Base-by-base conservation (phyloP, 345 rosid species). In the Xanthoceras sorbifolium region DNA sequence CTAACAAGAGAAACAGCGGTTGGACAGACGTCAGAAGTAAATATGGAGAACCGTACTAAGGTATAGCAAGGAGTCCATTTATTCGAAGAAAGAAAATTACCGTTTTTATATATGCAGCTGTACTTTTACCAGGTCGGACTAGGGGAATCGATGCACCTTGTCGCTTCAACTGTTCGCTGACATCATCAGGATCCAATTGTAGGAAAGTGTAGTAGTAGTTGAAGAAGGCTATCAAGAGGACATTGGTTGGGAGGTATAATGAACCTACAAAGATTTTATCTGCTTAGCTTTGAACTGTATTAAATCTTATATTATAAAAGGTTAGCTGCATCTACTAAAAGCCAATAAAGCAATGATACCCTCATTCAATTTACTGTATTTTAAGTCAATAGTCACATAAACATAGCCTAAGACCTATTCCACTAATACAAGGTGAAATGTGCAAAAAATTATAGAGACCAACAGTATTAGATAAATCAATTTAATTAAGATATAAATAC, bases 191-290 rank as follows among this genome's bases (percentile, higher is more conserved):
- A 81, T 91, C 99, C 87, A 93, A 84, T 87, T 96, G 99, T 46
- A 96, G 89, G 87, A 96, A 96, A 61, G 99, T 92, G 85, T 96
- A 93, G 86, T 92, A 96, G 85, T 96, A 93, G 89, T 93, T 96
- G 89, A 96, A 96, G 91, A 96, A 96, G 78, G 98, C 98, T 80
- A 96, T 91, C 81, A 96, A 85, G 64, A 96, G 76, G 81, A 96
- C 91, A 78, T 93, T 96, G 69, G 97, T 92, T 5, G 98, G 95
- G 57, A 94, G 90, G 81, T 96, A 95, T 74, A 95, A 82, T 52
- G 99, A 90, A 79, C 99, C 99, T 96, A 77, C 87, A 87, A 79
- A 61, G 17, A 54, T 76, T 81, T 74, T 78, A 3, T 23, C 60
- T n/a, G 38, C 22, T 40, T 64, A 72, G 68, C 26, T 55, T 42